Base-by-base conservation (phyloP, 805 yeast genomes). In the Saccharomycopsis fibuligera region DNA sequence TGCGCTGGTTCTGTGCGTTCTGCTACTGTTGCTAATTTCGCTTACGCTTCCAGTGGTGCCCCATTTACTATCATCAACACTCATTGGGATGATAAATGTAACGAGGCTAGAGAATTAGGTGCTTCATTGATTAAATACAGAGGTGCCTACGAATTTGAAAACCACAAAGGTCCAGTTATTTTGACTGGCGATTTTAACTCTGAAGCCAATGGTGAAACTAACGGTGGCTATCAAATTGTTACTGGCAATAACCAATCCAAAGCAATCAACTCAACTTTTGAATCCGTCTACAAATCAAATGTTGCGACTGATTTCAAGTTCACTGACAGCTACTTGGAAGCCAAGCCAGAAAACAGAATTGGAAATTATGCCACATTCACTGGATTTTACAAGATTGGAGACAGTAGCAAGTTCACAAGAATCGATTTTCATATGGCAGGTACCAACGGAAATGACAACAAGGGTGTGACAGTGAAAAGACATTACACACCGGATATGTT, bases 151-250 rank as follows among this genome's bases (percentile, higher is more conserved):
- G 73, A 74, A 49, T 56, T 54, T 8, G 57, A 56, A 10, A 56
- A 56, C 21, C 61, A 62, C 3, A 59, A 62, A 3, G 63, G 63
- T 10, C 68, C 72, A 6, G 68, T 69, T 0, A 60, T 72, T 43
- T 57, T 74, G 16, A 58, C 64, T 36, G 78, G 77, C 10, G 77
- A 73, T 54, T 72, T 75, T 60, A 75, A 75, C 49, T 67, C 73
- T 30, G 54, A 62, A 31, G 57, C 67, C 1, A 49, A 55, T 19
- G 67, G 66, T 9, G 51, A 48, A 0, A 50, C 53, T 5, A 51
- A 62, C 46, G 61, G 59, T 24, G 72, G 66, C 24, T 63, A 68
- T 52, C 38, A 56, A 4, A 55, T 62, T 6, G 57, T 62, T 9
- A 62, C 68, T 2, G 62, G 66, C 2, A 30, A 35, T 1, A 29